These are phyloP conservation scores for Candida alai DNA, from an alignment of 805 yeast genomes.

Conservation along the genomic window DNA sequence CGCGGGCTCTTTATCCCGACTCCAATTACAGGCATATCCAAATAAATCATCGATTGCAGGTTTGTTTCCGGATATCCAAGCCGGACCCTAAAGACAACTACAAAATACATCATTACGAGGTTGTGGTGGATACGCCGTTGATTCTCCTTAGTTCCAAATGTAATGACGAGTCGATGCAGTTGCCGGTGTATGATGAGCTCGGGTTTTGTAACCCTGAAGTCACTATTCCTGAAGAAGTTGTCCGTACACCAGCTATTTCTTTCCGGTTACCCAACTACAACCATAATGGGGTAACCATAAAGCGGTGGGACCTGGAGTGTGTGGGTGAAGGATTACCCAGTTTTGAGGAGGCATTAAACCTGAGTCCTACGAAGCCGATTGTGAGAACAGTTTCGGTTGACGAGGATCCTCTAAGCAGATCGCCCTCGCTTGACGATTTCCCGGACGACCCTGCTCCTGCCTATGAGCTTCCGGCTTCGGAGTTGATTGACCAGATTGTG, in stretches of 20 bases:
- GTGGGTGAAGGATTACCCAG: slow-evolving; percentile 42
- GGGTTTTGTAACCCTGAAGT: slow-evolving; percentile 5
- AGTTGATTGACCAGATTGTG: slow-evolving; percentile 1
- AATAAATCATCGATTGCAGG: slow-evolving; percentile 64
- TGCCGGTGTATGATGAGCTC: slow-evolving; percentile 37
- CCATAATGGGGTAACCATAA: slow-evolving; percentile 28
- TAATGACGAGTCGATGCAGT: slow-evolving; percentile 36
- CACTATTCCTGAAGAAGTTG: not conserved
- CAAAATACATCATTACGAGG: slow-evolving; percentile 72
- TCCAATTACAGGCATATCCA: slow-evolving; percentile 59
- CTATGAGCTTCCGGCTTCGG: slow-evolving; percentile 16
- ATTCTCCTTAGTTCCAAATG: slow-evolving; percentile 42
- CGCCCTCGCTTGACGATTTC: slow-evolving; percentile 20
- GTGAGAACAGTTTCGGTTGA: slow-evolving; percentile 34
- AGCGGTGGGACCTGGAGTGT: slow-evolving; percentile 19
- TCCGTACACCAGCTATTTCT: slow-evolving; percentile 13
- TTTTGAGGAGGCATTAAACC: slow-evolving; percentile 53
- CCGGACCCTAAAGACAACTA: slow-evolving; percentile 45
- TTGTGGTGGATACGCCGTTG: slow-evolving; percentile 74
- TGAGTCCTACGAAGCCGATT: slow-evolving; percentile 32
- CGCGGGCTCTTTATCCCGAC: slow-evolving; percentile 56
- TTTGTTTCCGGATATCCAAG: slow-evolving; percentile 64
- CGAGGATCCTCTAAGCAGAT: slow-evolving; percentile 37
- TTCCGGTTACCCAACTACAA: slow-evolving; percentile 39
- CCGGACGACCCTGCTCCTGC: slow-evolving; percentile 33